phyloP scores from a whole-genome alignment of 371 early-diverging fungal species.

The Mortierella sp. region DNA sequence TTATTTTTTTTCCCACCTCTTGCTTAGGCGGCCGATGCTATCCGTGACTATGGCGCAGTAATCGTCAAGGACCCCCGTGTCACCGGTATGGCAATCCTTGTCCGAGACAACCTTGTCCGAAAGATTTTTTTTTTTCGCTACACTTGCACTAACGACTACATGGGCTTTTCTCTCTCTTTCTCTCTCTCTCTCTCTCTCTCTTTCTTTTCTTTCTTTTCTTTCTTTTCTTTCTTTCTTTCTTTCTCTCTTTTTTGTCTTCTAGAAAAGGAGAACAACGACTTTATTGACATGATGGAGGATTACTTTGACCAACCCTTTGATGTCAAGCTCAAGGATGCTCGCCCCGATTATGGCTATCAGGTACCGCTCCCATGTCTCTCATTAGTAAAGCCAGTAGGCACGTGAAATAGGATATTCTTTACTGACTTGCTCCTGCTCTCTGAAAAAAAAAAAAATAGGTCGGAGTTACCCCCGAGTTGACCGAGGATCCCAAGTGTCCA shows the following conservation, averaged over 20 bases:
- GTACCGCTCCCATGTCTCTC: slow-evolving; percentile 25
- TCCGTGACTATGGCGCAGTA: slow-evolving; percentile 71
- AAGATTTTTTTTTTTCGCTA: not conserved
- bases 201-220: not conserved
- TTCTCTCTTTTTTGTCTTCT: not conserved
- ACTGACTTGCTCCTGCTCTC: not conserved
- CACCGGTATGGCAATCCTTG: slow-evolving; percentile 45
- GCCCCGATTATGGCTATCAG: slow-evolving; percentile 67
- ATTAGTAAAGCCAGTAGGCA: too few species aligned
- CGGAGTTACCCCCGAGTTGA: slow-evolving; percentile 75
- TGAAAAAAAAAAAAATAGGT: too few species aligned
- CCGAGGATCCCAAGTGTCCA: slow-evolving; percentile 73
- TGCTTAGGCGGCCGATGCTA: slow-evolving; percentile 65
- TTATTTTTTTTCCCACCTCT: not conserved
- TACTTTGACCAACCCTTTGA: slow-evolving; percentile 71
- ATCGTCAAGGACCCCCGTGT: slow-evolving; percentile 75
- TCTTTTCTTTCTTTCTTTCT: not conserved
- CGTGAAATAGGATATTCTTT: too few species aligned
- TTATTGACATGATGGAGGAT: slow-evolving; percentile 73
- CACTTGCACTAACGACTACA: slow-evolving; percentile 5
- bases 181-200: not conserved
- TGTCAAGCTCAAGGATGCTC: slow-evolving; percentile 66
- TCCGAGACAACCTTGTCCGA: not conserved
- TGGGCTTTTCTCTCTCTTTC: not conserved
- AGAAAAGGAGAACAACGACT: slow-evolving; percentile 60